Base-by-base conservation (phyloP, 78 protist genomes). In the Dictyostelium firmibasis region DNA sequence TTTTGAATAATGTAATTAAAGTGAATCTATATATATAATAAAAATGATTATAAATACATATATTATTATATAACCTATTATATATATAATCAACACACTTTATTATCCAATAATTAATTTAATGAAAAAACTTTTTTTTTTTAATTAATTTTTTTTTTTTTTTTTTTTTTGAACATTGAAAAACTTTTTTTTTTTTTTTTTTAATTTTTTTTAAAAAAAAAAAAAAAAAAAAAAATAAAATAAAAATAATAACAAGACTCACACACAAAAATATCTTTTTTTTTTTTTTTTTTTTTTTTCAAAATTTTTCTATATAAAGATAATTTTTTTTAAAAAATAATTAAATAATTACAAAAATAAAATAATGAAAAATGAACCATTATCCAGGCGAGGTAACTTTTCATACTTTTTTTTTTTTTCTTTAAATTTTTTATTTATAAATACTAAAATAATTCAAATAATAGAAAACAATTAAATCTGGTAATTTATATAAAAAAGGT, bases 401-500 rank as follows among this genome's bases (percentile, higher is more conserved):
- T 16, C 2, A 64, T 25, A 10, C 8, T 23, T 23, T 60, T 23
- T 23, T 2, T 64, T 23, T 23, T 60, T 0, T 60, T 47, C 0
- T 47, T 47, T 47, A 10, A 47, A 10, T 47, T 41, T 41, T 41
- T 9, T 41, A 9, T 41, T 11, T 47, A 7, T 47, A 47, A 11
- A 7, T 47, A 47, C 11, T 47, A 38, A 38, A 38, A 38, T 38
- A 4, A 38, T 4, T 38, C 43, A 38, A 44, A 44, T 25, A 1
- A 27, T 13, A 81, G 75, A 88, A 88, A 79, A 29, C 31, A 81
- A 79, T 77, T 57, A 88, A 88, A 44, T 41, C 85, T 44, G 93
- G 94, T 36, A 41, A 50, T 69, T 44, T 89, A 81, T 81, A 41
- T 44, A 89, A 89, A n/a, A 89, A 89, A 35, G 94, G 94, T 33